Evolutionary conservation across 2,329 filamentous ascomycete genomes (phyloP).

Genomic region (Phoma sp.): DNA sequence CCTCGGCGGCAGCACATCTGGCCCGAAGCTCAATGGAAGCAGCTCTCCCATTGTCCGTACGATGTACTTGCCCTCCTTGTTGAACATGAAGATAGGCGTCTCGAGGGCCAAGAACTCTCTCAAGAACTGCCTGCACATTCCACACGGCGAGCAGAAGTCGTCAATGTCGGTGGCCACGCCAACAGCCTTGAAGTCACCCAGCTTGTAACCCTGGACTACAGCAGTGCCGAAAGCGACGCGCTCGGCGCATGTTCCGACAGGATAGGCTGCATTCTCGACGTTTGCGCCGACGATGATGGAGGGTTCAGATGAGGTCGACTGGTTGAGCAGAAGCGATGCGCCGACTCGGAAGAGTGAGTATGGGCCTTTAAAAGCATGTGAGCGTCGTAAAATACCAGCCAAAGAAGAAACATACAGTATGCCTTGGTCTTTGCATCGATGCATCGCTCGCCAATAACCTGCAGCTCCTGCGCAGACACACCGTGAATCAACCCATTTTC

Average conservation of each 20-base stretch:
- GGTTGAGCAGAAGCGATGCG: constrained; percentile 69
- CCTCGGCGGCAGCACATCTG: constrained; percentile 52
- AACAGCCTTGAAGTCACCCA: constrained; percentile 66
- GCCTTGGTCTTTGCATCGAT: constrained; percentile 76
- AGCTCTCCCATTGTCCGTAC: constrained; percentile 71
- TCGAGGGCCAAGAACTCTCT: constrained; percentile 55
- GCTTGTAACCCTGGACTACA: constrained; percentile 61
- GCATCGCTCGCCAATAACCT: constrained; percentile 66
- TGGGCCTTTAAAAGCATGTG: constrained; percentile 59
- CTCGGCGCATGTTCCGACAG: constrained; percentile 95
- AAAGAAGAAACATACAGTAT: constrained; percentile 68
- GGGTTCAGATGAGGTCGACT: constrained; percentile 26
- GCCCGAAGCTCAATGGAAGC: constrained; percentile 61
- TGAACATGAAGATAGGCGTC: constrained; percentile 90
- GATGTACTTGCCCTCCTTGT: constrained; percentile 75
- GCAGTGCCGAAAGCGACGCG: constrained; percentile 83
- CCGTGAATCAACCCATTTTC: constrained; percentile 54
- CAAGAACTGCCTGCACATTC: constrained; percentile 90
- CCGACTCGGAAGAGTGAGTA: constrained; percentile 95
- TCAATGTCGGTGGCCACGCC: constrained; percentile 82
- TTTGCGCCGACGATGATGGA: constrained; percentile 71
- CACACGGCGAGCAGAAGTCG: constrained; percentile 69
- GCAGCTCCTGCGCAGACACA: constrained; percentile 69
- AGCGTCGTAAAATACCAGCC: neutral
- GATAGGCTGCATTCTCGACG: constrained; percentile 89